Evolutionary conservation across 2,329 filamentous ascomycete species (phyloP).

Genomic region (Fusarium lyarnte): DNA sequence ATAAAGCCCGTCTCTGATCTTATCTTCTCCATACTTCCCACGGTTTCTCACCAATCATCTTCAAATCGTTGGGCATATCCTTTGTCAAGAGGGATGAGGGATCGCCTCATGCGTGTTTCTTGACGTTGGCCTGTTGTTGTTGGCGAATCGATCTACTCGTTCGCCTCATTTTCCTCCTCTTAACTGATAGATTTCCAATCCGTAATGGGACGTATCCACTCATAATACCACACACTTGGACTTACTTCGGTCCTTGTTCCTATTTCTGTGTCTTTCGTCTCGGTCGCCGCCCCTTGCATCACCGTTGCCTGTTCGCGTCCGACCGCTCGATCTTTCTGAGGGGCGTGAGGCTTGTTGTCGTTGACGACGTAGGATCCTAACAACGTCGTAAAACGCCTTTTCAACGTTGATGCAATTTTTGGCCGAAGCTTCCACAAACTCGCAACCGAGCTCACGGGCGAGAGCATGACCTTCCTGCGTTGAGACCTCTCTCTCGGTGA

Average conservation of each 20-base stretch:
- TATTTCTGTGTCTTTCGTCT: constrained; percentile 49
- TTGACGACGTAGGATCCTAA: constrained; percentile 87
- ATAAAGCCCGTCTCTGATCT: constrained; percentile 32
- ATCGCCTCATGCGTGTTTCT: constrained; percentile 36
- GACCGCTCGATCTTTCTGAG: constrained; percentile 46
- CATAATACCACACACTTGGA: constrained; percentile 54
- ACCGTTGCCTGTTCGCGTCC: constrained; percentile 53
- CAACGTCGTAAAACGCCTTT: constrained; percentile 98
- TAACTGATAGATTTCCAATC: constrained; percentile 2
- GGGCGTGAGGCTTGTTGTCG: constrained; percentile 66
- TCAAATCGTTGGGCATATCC: constrained; percentile 36
- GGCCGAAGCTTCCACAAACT: constrained; percentile 95
- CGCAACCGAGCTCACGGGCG: constrained; percentile 90
- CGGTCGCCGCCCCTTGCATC: constrained; percentile 47
- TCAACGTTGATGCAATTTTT: constrained; percentile 99
- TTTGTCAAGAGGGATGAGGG: constrained; percentile 35
- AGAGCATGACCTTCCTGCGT: constrained; percentile 94
- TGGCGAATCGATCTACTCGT: constrained; percentile 21
- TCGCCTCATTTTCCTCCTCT: constrained; percentile 32
- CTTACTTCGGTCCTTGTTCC: constrained; percentile 49
- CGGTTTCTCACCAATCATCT: constrained; percentile 39
- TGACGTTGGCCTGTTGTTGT: constrained; percentile 28
- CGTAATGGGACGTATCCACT: constrained; percentile 30
- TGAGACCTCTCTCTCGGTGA: constrained; percentile 94
- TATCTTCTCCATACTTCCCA: constrained; percentile 33